phyloP scores from a whole-genome alignment of 306 rosid genomes.

The Rosa lucieae region DNA sequence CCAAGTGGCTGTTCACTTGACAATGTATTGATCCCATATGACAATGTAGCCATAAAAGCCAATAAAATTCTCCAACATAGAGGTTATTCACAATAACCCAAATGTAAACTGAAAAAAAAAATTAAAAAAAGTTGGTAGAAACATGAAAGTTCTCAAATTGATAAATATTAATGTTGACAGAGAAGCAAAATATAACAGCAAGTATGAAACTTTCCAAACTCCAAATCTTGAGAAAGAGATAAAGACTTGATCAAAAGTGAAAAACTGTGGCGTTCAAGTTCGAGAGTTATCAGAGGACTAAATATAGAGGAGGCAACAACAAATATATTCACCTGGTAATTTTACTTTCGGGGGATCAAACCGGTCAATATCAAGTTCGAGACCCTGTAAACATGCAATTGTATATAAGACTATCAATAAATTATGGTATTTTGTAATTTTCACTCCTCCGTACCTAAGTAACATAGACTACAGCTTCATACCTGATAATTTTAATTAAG shows the following conservation, averaged over 20 bases:
- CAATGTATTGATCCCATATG: not conserved
- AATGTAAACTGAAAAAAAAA: not conserved
- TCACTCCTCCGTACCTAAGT: slow-evolving; percentile 9
- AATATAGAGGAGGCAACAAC: slow-evolving; percentile 5
- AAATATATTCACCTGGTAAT: slow-evolving; percentile 66
- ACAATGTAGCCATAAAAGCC: slow-evolving; percentile 9
- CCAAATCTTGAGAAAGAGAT: not conserved
- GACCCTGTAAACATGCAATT: slow-evolving; percentile 57
- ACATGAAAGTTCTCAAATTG: not conserved
- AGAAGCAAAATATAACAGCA: not conserved
- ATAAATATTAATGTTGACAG: not conserved
- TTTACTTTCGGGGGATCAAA: slow-evolving; percentile 86
- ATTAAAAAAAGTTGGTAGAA: not conserved
- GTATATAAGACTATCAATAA: slow-evolving; percentile 1
- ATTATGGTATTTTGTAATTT: not conserved
- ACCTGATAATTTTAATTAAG: slow-evolving; percentile 62
- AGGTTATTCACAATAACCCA: not conserved
- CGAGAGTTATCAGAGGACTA: slow-evolving; percentile 7
- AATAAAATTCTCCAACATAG: not conserved
- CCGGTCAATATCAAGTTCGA: slow-evolving; percentile 74
- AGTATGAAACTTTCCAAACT: not conserved
- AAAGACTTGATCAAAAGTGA: too few relatives aligned
- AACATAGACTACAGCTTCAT: slow-evolving; percentile 12
- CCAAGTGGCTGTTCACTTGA: too few relatives aligned
- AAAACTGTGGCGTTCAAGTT: too few relatives aligned